Evolutionary conservation across 805 yeast genomes (phyloP).

Genomic region (Candida ovalis): DNA sequence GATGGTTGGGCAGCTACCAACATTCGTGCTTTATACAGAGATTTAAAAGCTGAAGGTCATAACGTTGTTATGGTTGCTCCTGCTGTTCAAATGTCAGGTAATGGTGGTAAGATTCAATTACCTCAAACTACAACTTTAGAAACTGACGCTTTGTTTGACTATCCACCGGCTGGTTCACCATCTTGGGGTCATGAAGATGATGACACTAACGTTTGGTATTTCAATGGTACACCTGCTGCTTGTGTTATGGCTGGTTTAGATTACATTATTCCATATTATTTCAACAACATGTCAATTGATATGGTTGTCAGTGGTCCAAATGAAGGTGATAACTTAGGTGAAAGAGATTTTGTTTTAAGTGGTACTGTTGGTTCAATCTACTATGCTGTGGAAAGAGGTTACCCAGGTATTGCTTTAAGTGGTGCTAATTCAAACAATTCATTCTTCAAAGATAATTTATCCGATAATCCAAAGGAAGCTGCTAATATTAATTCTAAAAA

Average conservation of each 20-base stretch:
- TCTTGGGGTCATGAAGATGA: constrained; percentile 50
- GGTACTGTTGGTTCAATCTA: constrained; percentile 53
- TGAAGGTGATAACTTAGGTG: constrained; percentile 47
- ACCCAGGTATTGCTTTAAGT: constrained; percentile 48
- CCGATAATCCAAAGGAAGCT: constrained; percentile 37
- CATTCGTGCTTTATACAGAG: constrained; percentile 53
- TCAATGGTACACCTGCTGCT: constrained; percentile 54
- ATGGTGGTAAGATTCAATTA: constrained; percentile 49
- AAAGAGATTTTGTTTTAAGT: constrained; percentile 39
- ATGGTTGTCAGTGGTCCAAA: constrained; percentile 51
- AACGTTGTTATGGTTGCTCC: constrained; percentile 50
- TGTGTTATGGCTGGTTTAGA: constrained; percentile 47
- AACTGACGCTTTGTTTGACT: constrained; percentile 44
- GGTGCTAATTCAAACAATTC: constrained; percentile 48
- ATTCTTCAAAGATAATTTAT: constrained; percentile 42
- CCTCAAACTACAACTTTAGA: constrained; percentile 38
- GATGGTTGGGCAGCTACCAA: constrained; percentile 56
- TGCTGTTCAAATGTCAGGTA: constrained; percentile 47
- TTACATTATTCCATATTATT: constrained; percentile 43
- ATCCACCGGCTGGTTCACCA: constrained; percentile 45
- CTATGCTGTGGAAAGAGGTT: constrained; percentile 44
- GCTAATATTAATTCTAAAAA: constrained; percentile 42
- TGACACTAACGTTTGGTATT: constrained; percentile 47
- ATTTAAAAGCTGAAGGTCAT: constrained; percentile 45
- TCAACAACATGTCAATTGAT: constrained; percentile 42